Evolutionary conservation across 352 stramenopile species (phyloP).

Genomic region (Globisporangium sylvaticum): DNA sequence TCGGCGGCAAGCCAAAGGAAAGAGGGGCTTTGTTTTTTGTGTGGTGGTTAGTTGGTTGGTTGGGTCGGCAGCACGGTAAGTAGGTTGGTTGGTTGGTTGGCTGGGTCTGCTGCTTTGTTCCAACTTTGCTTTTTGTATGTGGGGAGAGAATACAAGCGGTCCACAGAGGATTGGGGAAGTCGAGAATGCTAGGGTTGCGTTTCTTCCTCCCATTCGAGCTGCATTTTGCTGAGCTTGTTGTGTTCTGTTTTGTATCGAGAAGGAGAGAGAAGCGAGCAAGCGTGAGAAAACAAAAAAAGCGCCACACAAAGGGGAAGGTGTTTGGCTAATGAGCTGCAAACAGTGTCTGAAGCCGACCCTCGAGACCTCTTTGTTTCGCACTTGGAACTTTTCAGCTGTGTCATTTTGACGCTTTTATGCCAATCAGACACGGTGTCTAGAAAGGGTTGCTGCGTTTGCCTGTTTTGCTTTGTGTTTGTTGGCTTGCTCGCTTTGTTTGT

Average conservation of each 20-base stretch:
- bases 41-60: background rate
- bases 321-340: background rate
- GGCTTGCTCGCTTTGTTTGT: background rate
- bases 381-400: background rate
- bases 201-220: background rate
- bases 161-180: background rate
- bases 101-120: background rate
- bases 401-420: background rate
- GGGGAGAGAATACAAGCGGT: background rate
- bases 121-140: background rate
- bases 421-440: background rate
- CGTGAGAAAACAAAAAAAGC: slow-evolving; percentile 2
- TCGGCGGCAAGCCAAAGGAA: background rate
- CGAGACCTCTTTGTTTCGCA: too few relatives aligned
- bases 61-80: background rate
- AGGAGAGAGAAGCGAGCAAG: background rate
- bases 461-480: background rate
- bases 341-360: background rate
- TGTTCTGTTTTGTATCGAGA: slow-evolving; percentile 12
- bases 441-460: background rate
- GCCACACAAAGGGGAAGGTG: background rate
- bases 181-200: background rate
- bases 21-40: background rate
- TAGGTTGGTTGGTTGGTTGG: slow-evolving; percentile 1
- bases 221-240: background rate